These are phyloP conservation scores for Golubevia sp. DNA, from an alignment of 1,284 basidiomycete genomes.

Conservation along the genomic window DNA sequence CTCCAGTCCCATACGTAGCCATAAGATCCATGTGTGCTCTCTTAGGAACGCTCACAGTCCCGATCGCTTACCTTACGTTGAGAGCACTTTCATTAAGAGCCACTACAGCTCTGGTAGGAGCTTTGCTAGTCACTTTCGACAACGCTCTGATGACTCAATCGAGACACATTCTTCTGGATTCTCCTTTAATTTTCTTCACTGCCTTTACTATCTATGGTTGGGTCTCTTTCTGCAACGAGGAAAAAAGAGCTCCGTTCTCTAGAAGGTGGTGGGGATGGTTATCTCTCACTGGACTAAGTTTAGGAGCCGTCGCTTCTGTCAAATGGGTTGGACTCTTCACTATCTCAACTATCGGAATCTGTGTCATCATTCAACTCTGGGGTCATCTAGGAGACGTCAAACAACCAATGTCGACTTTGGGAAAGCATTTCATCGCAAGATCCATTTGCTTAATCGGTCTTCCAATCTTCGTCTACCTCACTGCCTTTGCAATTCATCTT, in stretches of 20 bases:
- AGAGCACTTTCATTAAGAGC: slow-evolving; percentile 82
- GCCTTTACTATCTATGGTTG: slow-evolving; percentile 85
- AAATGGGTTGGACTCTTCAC: slow-evolving; percentile 99
- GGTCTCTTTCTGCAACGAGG: slow-evolving; percentile 87
- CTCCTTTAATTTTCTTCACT: slow-evolving; percentile 96
- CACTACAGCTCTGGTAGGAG: slow-evolving; percentile 84
- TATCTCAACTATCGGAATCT: slow-evolving; percentile 88
- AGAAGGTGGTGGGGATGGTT: slow-evolving; percentile 91
- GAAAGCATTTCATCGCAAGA: slow-evolving; percentile 83
- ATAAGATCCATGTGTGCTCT: slow-evolving; percentile 91
- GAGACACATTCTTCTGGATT: slow-evolving; percentile 93
- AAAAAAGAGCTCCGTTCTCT: slow-evolving; percentile 75
- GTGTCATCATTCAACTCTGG: slow-evolving; percentile 88
- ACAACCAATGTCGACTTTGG: slow-evolving; percentile 75
- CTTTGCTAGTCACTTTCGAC: slow-evolving; percentile 91
- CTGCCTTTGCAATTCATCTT: slow-evolving; percentile 95
- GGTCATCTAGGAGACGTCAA: slow-evolving; percentile 82
- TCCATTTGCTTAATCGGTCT: slow-evolving; percentile 85
- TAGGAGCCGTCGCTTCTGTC: slow-evolving; percentile 89
- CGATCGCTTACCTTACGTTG: slow-evolving; percentile 89
- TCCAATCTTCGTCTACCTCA: slow-evolving; percentile 87
- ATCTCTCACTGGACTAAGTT: slow-evolving; percentile 79
- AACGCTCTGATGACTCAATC: slow-evolving; percentile 95
- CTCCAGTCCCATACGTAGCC: slow-evolving; percentile 85
- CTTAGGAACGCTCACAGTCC: slow-evolving; percentile 87